Conservation (phyloP, 2,329 filamentous ascomycete species). For the Ophiostoma sp. region DNA sequence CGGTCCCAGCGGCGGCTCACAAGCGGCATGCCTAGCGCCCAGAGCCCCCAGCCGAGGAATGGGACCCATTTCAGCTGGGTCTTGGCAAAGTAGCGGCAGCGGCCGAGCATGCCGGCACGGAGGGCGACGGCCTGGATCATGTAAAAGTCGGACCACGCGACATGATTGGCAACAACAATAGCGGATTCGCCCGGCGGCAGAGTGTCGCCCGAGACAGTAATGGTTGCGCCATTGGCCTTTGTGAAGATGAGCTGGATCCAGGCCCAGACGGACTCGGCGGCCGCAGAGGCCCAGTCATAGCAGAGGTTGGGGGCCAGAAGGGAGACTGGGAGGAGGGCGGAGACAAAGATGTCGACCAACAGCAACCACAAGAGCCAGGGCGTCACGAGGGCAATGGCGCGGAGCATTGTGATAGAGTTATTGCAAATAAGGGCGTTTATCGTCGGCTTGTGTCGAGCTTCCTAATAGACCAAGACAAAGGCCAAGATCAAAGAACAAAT, state of each 20-base stretch:
- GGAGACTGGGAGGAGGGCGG: conserved; percentile 45
- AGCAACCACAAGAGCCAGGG: conserved; percentile 53
- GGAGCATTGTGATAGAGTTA: conserved; percentile 29
- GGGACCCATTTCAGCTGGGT: conserved; percentile 54
- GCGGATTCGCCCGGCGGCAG: conserved; percentile 53
- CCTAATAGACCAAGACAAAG: not conserved
- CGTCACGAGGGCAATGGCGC: conserved; percentile 40
- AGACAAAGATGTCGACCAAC: conserved; percentile 48
- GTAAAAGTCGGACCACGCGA: conserved; percentile 60
- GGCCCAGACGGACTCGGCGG: conserved; percentile 52
- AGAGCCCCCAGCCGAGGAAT: conserved; percentile 59
- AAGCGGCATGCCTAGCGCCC: conserved; percentile 61
- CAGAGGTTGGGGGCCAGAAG: conserved; percentile 45
- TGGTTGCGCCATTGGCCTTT: conserved; percentile 47
- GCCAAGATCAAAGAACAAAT: not conserved
- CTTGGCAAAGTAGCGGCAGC: conserved; percentile 60
- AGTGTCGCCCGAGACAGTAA: conserved; percentile 48
- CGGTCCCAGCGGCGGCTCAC: conserved; percentile 55
- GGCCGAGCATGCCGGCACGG: conserved; percentile 52
- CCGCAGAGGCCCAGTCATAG: conserved; percentile 50
- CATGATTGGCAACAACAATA: conserved; percentile 56
- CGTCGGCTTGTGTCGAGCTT: not conserved
- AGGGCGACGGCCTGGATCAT: conserved; percentile 56
- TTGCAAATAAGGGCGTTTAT: too few species aligned
- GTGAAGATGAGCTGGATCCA: conserved; percentile 56